These are phyloP conservation scores for Borovskyia barvae DNA, from an alignment of 208 protist genomes.

Conservation along the genomic window DNA sequence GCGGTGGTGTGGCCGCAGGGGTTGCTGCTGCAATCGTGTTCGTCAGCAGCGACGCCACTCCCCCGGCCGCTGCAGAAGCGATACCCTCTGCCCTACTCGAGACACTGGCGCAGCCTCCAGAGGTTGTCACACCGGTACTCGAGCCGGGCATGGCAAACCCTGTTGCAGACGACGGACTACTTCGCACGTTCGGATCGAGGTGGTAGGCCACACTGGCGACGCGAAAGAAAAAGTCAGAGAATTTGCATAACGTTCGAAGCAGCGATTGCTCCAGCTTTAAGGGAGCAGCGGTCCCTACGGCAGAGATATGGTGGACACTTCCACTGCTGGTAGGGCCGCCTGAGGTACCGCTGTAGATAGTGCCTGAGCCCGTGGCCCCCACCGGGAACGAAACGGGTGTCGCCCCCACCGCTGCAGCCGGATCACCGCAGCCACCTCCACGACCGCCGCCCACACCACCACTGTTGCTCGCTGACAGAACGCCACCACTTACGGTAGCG, in stretches of 20 bases:
- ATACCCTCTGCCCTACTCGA: neutral
- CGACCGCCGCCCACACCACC: neutral
- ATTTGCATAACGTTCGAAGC: conserved; percentile 15
- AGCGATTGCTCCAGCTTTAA: conserved; percentile 15
- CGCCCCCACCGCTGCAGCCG: neutral
- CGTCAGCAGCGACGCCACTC: conserved; percentile 18
- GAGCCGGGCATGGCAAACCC: neutral
- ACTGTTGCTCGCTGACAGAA: conserved; percentile 1
- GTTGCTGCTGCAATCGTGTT: conserved; percentile 2
- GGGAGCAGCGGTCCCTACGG: neutral
- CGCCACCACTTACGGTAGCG: conserved; percentile 3
- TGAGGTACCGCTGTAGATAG: neutral
- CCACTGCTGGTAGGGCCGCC: neutral
- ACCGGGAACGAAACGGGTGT: neutral
- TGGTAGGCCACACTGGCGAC: conserved; percentile 35
- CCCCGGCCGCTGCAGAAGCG: conserved; percentile 8
- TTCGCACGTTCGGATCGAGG: conserved; percentile 11
- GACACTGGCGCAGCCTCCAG: neutral
- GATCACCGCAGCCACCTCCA: neutral
- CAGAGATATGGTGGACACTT: neutral
- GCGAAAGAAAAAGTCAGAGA: conserved; percentile 36
- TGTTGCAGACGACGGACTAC: neutral
- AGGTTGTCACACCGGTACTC: neutral
- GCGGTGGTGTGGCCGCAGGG: conserved; percentile 1
- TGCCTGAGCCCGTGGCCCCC: neutral